phyloP scores from a whole-genome alignment of 1,139 yeast species.

The Pichia sp. region DNA sequence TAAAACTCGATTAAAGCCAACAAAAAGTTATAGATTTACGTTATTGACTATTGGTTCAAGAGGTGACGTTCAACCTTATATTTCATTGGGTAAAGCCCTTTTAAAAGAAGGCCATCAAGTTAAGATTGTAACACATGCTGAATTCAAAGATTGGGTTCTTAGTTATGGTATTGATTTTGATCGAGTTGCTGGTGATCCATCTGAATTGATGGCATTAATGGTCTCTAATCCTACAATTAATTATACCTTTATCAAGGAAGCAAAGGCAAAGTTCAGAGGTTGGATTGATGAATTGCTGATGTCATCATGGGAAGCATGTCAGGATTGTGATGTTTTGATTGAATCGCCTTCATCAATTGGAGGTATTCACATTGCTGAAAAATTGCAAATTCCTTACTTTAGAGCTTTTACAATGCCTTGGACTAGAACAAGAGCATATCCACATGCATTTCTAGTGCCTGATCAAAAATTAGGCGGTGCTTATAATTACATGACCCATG shows the following conservation, averaged over 20 bases:
- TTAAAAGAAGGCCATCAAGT: conserved; percentile 76
- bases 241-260: conserved; percentile 77
- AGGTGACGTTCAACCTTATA: conserved; percentile 95
- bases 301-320: conserved; percentile 82
- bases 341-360: conserved; percentile 97
- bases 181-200: conserved; percentile 87
- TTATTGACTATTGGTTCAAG: conserved; percentile 87
- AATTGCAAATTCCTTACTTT: conserved; percentile 80
- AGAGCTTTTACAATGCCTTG: conserved; percentile 98
- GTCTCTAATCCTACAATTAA: conserved; percentile 86
- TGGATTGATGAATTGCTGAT: conserved; percentile 73
- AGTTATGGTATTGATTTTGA: conserved; percentile 61
- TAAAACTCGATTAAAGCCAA: conserved; percentile 47
- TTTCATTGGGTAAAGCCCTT: conserved; percentile 79
- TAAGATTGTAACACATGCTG: conserved; percentile 78
- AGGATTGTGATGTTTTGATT: conserved; percentile 68
- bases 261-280: conserved; percentile 64
- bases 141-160: conserved; percentile 71
- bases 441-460: conserved; percentile 94
- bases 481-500: conserved; percentile 86
- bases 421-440: conserved; percentile 93
- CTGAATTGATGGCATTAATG: conserved; percentile 87
- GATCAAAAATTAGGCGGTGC: conserved; percentile 91
- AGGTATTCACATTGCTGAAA: conserved; percentile 93
- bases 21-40: conserved; percentile 53